Conservation (phyloP, 2,329 filamentous ascomycete species). For the Aspergillus thermomutatus region DNA sequence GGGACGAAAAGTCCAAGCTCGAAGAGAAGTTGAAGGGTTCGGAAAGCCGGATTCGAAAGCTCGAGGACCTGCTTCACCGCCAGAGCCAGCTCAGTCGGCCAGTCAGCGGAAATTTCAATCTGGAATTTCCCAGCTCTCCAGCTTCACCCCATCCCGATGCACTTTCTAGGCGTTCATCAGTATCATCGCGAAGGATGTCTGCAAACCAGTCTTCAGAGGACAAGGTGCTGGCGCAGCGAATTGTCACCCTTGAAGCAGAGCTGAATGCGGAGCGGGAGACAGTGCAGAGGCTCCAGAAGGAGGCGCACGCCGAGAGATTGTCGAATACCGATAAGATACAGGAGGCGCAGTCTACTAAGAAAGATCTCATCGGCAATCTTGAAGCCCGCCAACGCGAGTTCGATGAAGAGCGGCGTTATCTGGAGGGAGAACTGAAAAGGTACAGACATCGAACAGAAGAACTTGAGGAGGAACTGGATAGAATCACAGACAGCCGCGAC, state of each 20-base stretch:
- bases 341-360: slow-evolving; percentile 87
- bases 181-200: slow-evolving; percentile 60
- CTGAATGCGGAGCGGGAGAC: slow-evolving; percentile 69
- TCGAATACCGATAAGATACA: slow-evolving; percentile 65
- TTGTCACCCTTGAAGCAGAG: slow-evolving; percentile 72
- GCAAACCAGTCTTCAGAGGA: slow-evolving; percentile 59
- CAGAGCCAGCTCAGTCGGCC: slow-evolving; percentile 61
- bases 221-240: slow-evolving; percentile 59
- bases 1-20: slow-evolving; percentile 74
- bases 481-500: slow-evolving; percentile 76
- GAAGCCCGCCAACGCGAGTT: slow-evolving; percentile 90
- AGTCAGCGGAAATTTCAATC: slow-evolving; percentile 48
- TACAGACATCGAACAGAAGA: slow-evolving; percentile 79
- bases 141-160: slow-evolving; percentile 41
- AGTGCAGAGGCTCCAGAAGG: slow-evolving; percentile 64
- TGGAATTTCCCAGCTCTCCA: slow-evolving; percentile 39
- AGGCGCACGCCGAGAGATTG: slow-evolving; percentile 60
- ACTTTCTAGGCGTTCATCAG: slow-evolving; percentile 56
- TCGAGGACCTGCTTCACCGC: slow-evolving; percentile 89
- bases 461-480: slow-evolving; percentile 85
- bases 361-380: slow-evolving; percentile 90
- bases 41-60: slow-evolving; percentile 81
- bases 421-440: slow-evolving; percentile 75
- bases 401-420: slow-evolving; percentile 73
- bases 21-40: slow-evolving; percentile 76